phyloP scores from a whole-genome alignment of 371 early-diverging fungal species.

The Mortierella sp. region DNA sequence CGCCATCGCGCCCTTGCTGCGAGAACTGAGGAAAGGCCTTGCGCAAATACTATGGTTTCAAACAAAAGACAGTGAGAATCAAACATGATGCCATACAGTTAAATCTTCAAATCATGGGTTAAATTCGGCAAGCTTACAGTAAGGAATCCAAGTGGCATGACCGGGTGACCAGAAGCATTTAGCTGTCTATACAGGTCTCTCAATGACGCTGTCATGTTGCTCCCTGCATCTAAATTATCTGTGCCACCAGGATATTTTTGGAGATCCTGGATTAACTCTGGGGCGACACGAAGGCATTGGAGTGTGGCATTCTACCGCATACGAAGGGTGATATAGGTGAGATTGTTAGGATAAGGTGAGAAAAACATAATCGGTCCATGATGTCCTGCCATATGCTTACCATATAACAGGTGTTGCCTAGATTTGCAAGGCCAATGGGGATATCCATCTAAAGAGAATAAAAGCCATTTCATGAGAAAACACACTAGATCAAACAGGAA shows the following conservation, averaged over 20 bases:
- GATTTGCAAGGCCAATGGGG: slow-evolving; percentile 91
- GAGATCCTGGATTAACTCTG: slow-evolving; percentile 76
- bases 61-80: not conserved
- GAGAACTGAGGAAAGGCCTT: slow-evolving; percentile 89
- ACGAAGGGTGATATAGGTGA: not conserved
- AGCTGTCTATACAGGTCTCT: slow-evolving; percentile 81
- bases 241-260: slow-evolving; percentile 45
- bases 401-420: slow-evolving; percentile 99
- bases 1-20: slow-evolving; percentile 76
- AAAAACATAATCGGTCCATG: not conserved
- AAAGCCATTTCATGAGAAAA: not conserved
- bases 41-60: slow-evolving; percentile 70
- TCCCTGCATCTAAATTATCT: slow-evolving; percentile 59
- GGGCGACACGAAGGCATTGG: slow-evolving; percentile 94
- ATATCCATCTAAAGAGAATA: slow-evolving; percentile 72
- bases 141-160: slow-evolving; percentile 86
- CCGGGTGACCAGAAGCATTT: slow-evolving; percentile 74
- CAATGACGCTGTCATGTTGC: slow-evolving; percentile 79
- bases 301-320: slow-evolving; percentile 89
- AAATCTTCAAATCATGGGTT: too few species aligned
- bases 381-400: slow-evolving; percentile 46
- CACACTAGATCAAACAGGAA: too few species aligned
- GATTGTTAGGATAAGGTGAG: not conserved
- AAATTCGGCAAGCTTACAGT: slow-evolving; percentile 59
- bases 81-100: not conserved